Percentiles rank a stretch among this genome's conserved stretches.
These are phyloP conservation scores for Trichoderma sp. DNA, from an alignment of 2,329 filamentous ascomycete species.

Conservation along the genomic window DNA sequence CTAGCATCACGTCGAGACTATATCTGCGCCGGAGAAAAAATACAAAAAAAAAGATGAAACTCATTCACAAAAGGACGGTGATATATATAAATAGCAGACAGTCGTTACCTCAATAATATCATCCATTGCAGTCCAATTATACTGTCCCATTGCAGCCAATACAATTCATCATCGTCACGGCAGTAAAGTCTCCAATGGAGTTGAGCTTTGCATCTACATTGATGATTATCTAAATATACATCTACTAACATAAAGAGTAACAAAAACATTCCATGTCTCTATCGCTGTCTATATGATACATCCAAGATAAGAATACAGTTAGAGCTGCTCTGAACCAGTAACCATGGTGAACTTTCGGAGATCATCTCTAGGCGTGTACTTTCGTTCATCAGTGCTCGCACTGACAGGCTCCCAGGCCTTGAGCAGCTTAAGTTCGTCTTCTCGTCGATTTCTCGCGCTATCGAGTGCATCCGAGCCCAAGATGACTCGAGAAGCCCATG, in stretches of 20 bases:
- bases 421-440: slow-evolving; percentile 24
- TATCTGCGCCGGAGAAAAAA: neutral
- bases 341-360: neutral
- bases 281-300: neutral
- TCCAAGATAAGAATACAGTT: neutral
- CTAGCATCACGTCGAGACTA: neutral
- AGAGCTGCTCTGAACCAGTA: neutral
- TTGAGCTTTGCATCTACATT: neutral
- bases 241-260: neutral
- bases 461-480: slow-evolving; percentile 32
- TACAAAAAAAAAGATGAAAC: neutral
- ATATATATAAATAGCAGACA: neutral
- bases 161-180: neutral
- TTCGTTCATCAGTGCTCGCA: slow-evolving; percentile 23
- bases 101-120: neutral
- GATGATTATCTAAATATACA: neutral
- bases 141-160: neutral
- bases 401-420: slow-evolving; percentile 29
- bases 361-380: slow-evolving; percentile 3
- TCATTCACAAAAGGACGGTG: neutral
- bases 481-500: slow-evolving; percentile 29
- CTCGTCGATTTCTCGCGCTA: slow-evolving; percentile 25
- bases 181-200: neutral
- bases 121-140: neutral
- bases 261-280: neutral